These are phyloP conservation scores for Salmacisia buchloeana DNA, from an alignment of 1,284 basidiomycete genomes.

Conservation along the genomic window DNA sequence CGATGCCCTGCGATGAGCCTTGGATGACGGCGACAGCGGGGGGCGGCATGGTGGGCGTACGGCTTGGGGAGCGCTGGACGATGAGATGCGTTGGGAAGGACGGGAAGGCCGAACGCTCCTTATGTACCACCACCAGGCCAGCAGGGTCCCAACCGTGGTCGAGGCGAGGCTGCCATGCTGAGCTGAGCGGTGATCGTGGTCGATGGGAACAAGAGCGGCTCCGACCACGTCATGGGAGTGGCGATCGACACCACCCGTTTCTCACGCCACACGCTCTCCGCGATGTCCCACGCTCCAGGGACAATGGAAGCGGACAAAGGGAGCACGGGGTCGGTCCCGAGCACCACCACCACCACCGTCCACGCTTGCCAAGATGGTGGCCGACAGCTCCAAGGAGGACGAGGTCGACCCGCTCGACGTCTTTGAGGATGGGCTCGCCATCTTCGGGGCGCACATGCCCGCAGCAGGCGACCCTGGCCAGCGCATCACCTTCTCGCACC, in stretches of 20 bases:
- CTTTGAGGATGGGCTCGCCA: slow-evolving; percentile 40
- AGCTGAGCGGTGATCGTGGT: too few species aligned
- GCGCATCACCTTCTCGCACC: slow-evolving; percentile 21
- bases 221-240: too few species aligned
- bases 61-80: background rate
- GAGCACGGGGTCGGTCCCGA: too few species aligned
- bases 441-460: slow-evolving; percentile 41
- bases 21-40: slow-evolving; percentile 37
- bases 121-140: background rate
- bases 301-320: too few species aligned
- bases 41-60: slow-evolving; percentile 5
- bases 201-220: too few species aligned
- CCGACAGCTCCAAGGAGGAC: too few species aligned
- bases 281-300: too few species aligned
- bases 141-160: background rate
- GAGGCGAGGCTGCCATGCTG: background rate
- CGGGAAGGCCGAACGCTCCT: background rate
- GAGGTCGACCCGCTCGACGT: slow-evolving; percentile 12
- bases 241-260: too few species aligned
- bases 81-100: background rate
- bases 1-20: slow-evolving; percentile 31
- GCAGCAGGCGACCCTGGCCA: slow-evolving; percentile 41
- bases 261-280: too few species aligned
- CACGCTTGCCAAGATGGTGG: background rate
- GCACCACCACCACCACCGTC: too few species aligned